These are phyloP conservation scores for Macrolepiota albuminosa DNA, from an alignment of 768 basidiomycete species.

Conservation along the genomic window DNA sequence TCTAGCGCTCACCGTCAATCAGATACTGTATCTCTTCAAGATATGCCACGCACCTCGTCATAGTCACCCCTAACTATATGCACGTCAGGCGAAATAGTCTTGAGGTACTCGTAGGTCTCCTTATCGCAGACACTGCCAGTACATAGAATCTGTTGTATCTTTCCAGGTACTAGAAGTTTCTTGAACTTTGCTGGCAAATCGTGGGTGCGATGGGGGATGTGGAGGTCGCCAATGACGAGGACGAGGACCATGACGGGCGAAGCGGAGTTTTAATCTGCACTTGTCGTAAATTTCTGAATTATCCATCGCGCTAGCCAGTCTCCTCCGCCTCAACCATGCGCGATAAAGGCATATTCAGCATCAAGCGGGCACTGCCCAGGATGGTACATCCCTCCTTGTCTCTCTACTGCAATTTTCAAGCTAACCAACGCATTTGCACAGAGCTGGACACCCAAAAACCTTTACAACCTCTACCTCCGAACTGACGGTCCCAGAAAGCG, in stretches of 20 bases:
- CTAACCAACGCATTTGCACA: conserved; percentile 33
- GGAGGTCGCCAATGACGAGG: conserved; percentile 94
- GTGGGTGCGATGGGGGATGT: conserved; percentile 87
- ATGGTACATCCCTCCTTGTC: conserved; percentile 44
- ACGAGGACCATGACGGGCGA: conserved; percentile 76
- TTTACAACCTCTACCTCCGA: conserved; percentile 86
- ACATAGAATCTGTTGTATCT: conserved; percentile 96
- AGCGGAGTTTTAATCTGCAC: conserved; percentile 3
- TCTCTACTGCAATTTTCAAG: neutral
- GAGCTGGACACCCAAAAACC: conserved; percentile 87
- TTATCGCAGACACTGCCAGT: conserved; percentile 97
- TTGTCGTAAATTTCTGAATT: conserved; percentile 7
- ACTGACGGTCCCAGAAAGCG: conserved; percentile 44
- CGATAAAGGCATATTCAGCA: conserved; percentile 30
- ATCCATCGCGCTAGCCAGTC: neutral
- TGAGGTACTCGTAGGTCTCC: conserved; percentile 94
- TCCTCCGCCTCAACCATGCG: conserved; percentile 27
- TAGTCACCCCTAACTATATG: conserved; percentile 92
- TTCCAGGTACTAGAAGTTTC: conserved; percentile 91
- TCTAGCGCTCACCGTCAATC: conserved; percentile 28
- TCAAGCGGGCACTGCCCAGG: conserved; percentile 62
- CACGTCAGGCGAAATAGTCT: conserved; percentile 91
- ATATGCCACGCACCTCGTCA: conserved; percentile 66
- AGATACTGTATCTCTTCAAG: neutral
- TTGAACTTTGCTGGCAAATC: conserved; percentile 96